Conservation (phyloP, 164 flowering plant species). For the Kalanchoe fedtschenkoi region DNA sequence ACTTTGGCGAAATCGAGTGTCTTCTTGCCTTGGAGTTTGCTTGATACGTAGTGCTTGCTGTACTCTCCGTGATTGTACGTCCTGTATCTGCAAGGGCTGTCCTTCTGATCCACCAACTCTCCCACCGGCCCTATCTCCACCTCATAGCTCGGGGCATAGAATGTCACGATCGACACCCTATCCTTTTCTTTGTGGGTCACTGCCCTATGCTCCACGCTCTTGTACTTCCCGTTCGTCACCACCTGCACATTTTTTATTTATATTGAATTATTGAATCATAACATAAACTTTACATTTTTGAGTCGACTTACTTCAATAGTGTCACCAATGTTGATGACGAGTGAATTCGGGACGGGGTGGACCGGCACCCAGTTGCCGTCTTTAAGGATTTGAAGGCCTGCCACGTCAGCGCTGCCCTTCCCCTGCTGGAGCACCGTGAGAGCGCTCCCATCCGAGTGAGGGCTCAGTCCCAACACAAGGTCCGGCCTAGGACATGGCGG, state of each 20-base stretch:
- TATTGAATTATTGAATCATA: neutral
- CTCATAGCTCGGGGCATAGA: conserved; percentile 83
- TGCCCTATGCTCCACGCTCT: conserved; percentile 91
- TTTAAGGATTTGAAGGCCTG: conserved; percentile 79
- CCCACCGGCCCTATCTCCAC: conserved; percentile 62
- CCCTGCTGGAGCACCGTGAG: conserved; percentile 79
- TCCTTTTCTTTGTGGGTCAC: conserved; percentile 62
- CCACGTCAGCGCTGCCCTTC: conserved; percentile 36
- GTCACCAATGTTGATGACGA: conserved; percentile 86
- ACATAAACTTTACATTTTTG: too few species aligned
- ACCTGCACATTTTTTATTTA: conserved; percentile 31
- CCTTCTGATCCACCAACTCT: conserved; percentile 44
- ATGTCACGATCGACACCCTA: conserved; percentile 78
- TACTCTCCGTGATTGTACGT: conserved; percentile 90
- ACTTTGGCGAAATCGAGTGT: conserved; percentile 76
- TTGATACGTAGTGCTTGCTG: conserved; percentile 62
- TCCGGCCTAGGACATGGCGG: conserved; percentile 90
- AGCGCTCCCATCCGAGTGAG: conserved; percentile 95
- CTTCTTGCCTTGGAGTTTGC: conserved; percentile 80
- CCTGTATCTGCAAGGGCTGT: conserved; percentile 52
- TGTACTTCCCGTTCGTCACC: conserved; percentile 82
- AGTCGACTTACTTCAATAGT: conserved; percentile 55
- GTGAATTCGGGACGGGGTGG: conserved; percentile 58
- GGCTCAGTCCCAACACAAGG: conserved; percentile 76
- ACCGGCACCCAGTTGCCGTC: conserved; percentile 62